Base-by-base conservation (phyloP, 2,329 filamentous ascomycete species). In the Alternaria tenuissima region DNA sequence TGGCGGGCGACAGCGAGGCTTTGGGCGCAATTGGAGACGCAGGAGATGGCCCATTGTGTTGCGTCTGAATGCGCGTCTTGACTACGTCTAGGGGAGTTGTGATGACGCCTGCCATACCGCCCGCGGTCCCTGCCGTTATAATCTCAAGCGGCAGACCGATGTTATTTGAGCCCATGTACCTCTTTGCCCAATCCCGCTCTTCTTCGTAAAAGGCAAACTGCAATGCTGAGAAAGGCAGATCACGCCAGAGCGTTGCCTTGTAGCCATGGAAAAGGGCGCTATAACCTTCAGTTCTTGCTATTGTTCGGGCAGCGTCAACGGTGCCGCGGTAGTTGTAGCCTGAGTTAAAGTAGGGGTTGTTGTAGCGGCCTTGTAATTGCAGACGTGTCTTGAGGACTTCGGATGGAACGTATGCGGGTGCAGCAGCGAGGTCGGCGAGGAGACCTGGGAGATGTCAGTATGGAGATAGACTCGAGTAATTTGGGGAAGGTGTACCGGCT, bases 131-230 rank as follows among this genome's bases (percentile, higher is more conserved):
- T 16, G 94, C 95, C 0, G 95, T 99, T 14, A 96, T 79, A 24
- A 98, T 90, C 77, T 99, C 95, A 38, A 98, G 79, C 1, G 89
- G 85, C 34, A 96, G 80, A 1, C 95, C 95, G 54, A 99, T 96
- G 59, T 97, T 92, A 58, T 90, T 87, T 63, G 89, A 91, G 34
- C 90, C 88, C 74, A 91, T 89, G 85, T 91, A 96, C 54, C 88
- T 79, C 73, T 91, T 91, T 1, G 95, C 94, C 85, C 92, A 87
- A 46, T 85, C 88, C 72, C 94, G 92, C 76, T 94, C 94, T 78
- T 98, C 92, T 79, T 99, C 95, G 83, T 97, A 99, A 77, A 99
- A 97, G 72, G 96, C 94, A 79, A 99, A 98, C 75, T 99, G 95
- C 11, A 99, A 82, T 0, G 95, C 95, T 0, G 94, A 98, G 76